Base-by-base conservation (phyloP, 73 alveolate genomes). In the Effrenium voratum region DNA sequence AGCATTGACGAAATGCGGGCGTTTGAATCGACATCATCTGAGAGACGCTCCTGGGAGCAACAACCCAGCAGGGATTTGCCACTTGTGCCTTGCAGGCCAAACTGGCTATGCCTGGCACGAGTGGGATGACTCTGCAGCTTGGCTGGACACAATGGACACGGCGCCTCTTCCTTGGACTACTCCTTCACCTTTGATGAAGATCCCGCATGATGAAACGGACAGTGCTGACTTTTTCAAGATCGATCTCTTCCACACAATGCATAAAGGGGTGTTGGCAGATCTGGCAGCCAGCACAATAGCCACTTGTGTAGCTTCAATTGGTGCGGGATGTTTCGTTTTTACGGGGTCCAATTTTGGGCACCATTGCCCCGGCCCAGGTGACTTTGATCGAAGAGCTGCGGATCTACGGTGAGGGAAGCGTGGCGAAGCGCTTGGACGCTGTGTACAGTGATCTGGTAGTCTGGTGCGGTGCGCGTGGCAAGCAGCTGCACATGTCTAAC, bases 251-350 rank as follows among this genome's bases (percentile, higher is more conserved):
- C 95, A 87, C 57, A 10, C 70, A 1, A 32, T 50, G 30, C 95
- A 63, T 34, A 87, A 87, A n/a, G 95, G 95, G 0, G 85, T 87
- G n/a, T 55, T 59, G 73, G 95, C 59, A 3, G 95, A 87, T 41
- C 6, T 87, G 5, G 76, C 70, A 1, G 95, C 95, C 2, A 87
- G 63, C 70, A 44, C 85, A 3, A 60, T 87, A 30, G 95, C 34
- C 6, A 12, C 75, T 46, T 22, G 34, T 30, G 45, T 13, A 32
- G n/a, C n/a, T n/a, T n/a, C n/a, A 22, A 4, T 26, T 10, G 79
- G 24, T 66, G 26, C 15, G 19, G 1, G 22, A n/a, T 1, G 3
- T 66, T 4, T 66, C 45, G 1, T 8, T 1, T 0, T 30, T 24
- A 12, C 19, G 24, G 1, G 16, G 1, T 22, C 34, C 36, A 8